Evolutionary conservation across 1,284 basidiomycete species (phyloP).

Genomic region (Ceratobasidium sp.): DNA sequence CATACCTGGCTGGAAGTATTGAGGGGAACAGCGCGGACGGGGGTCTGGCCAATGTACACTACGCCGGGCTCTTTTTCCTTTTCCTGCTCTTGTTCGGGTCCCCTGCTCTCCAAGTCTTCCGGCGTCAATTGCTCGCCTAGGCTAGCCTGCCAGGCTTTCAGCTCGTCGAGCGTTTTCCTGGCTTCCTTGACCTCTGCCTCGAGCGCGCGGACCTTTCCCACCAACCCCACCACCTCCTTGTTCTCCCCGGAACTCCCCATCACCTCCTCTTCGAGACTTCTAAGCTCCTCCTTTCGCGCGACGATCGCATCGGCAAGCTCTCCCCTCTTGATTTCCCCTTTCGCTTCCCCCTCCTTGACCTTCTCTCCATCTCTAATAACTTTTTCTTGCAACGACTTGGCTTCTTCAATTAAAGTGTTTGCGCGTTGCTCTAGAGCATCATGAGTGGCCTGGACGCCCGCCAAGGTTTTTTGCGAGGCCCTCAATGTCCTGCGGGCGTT

Average conservation of each 20-base stretch:
- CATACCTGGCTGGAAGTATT: conserved; percentile 20
- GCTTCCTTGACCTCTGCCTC: conserved; percentile 51
- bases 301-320: conserved; percentile 61
- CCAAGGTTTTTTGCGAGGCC: conserved; percentile 58
- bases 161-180: conserved; percentile 58
- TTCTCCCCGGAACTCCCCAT: conserved; percentile 48
- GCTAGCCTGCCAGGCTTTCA: conserved; percentile 56
- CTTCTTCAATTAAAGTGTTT: conserved; percentile 69
- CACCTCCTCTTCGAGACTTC: conserved; percentile 68
- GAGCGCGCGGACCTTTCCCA: conserved; percentile 62
- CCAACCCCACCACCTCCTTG: conserved; percentile 39
- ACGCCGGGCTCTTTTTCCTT: conserved; percentile 30
- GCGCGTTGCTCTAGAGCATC: conserved; percentile 64
- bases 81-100: conserved; percentile 16
- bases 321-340: conserved; percentile 44
- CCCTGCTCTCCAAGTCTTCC: background rate
- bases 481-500: conserved; percentile 20
- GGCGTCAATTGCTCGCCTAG: conserved; percentile 51
- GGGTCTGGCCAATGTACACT: conserved; percentile 32
- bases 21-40: conserved; percentile 11
- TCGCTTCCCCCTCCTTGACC: conserved; percentile 53
- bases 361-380: conserved; percentile 61
- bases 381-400: conserved; percentile 62
- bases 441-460: conserved; percentile 75
- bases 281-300: conserved; percentile 68